Evolutionary conservation across 495 filamentous ascomycete species (phyloP).

Genomic region (Aspergillus conjunctus): DNA sequence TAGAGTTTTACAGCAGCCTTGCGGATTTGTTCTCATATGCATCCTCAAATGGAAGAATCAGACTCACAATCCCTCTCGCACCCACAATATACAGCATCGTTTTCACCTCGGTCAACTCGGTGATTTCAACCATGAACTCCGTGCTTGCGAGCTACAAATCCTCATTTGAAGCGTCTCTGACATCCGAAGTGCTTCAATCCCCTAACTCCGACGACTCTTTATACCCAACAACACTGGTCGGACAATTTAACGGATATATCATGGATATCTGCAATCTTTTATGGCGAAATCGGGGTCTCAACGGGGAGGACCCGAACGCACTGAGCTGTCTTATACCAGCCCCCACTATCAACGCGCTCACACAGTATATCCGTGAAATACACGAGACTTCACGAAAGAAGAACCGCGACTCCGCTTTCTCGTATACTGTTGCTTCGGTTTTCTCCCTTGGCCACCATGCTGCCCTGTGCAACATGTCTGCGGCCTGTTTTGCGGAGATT

Average conservation of each 20-base stretch:
- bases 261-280: conserved; percentile 90
- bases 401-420: conserved; percentile 44
- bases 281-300: conserved; percentile 79
- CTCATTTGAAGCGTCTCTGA: conserved; percentile 70
- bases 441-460: conserved; percentile 75
- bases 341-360: conserved; percentile 50
- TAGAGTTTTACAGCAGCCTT: conserved; percentile 69
- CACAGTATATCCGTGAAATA: conserved; percentile 45
- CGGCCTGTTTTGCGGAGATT: conserved; percentile 61
- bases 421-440: conserved; percentile 52
- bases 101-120: conserved; percentile 62
- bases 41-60: conserved; percentile 50
- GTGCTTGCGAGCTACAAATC: conserved; percentile 69
- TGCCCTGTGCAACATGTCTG: conserved; percentile 64
- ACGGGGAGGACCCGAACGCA: conserved; percentile 66
- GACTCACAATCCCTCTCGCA: conserved; percentile 67
- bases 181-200: conserved; percentile 35
- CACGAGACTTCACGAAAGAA: conserved; percentile 37
- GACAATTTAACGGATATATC: conserved; percentile 79
- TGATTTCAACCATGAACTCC: conserved; percentile 70
- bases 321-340: conserved; percentile 67
- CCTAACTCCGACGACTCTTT: conserved; percentile 41
- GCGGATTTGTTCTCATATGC: conserved; percentile 58
- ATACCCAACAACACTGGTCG: conserved; percentile 55
- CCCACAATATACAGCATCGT: conserved; percentile 69